Evolutionary conservation across 192 early-diverging fungal species (phyloP).

Genomic region (Linnemannia exigua): DNA sequence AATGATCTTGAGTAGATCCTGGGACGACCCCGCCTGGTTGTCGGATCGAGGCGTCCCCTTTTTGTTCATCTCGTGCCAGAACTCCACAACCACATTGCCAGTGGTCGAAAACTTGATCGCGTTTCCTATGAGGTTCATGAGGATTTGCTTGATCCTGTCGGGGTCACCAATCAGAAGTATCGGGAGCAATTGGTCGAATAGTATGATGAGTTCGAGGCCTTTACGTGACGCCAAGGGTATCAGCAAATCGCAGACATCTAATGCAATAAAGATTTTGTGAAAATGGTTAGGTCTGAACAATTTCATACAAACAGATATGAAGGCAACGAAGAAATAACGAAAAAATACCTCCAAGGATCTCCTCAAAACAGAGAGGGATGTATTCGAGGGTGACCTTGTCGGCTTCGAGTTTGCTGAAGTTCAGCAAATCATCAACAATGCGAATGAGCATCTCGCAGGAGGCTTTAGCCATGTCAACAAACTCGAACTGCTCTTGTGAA

Average conservation of each 20-base stretch:
- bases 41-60: not conserved
- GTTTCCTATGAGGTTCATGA: constrained; percentile 83
- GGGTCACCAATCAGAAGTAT: constrained; percentile 75
- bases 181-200: constrained; percentile 70
- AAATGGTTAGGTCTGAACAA: too few species aligned
- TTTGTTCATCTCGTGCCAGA: constrained; percentile 24
- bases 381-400: constrained; percentile 62
- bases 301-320: too few species aligned
- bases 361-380: constrained; percentile 57
- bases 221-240: constrained; percentile 75
- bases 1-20: not conserved
- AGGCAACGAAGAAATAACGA: too few species aligned
- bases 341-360: constrained; percentile 60
- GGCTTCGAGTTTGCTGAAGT: constrained; percentile 64
- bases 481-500: constrained; percentile 61
- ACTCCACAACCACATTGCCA: constrained; percentile 45
- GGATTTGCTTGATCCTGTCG: constrained; percentile 75
- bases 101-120: constrained; percentile 71
- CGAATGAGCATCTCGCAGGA: constrained; percentile 64
- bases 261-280: not conserved
- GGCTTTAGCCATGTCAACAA: constrained; percentile 65
- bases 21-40: not conserved
- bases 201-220: constrained; percentile 67
- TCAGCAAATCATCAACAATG: constrained; percentile 65
- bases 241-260: constrained; percentile 68